Evolutionary conservation across 2,329 filamentous ascomycete genomes (phyloP), one percentile per base, ranked within the genome.

Genomic region (Aspergillus amoenus): DNA sequence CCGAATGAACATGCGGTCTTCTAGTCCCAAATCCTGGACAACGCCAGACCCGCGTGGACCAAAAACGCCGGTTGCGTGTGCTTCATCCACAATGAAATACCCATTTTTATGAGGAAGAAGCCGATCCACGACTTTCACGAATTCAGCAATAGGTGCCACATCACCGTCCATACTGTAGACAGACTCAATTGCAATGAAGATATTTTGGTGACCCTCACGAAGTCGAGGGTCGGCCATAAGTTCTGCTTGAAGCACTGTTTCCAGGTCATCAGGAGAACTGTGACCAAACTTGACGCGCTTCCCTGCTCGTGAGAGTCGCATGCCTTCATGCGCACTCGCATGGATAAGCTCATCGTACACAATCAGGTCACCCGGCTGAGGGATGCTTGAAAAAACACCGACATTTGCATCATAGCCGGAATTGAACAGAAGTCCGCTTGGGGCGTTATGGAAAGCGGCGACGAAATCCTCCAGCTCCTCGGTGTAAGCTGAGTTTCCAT

Each of bases 121-220:
- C 1, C 75, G 70, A 41, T 88, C 80, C 0, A 88, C 81, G 4
- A 83, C 76, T 0, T 79, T 70, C 1, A 88, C 79, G 17, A 93
- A 82, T 5, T 85, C 80, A 11, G 68, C 65, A 11, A 94, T 74
- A 0, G 87, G 88, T 0, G 84, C 84, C 17, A 90, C 74, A 63
- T 93, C 89, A 0, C 90, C 90, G 52, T 93, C 90, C 90, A 94
- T 94, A 69, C 88, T 92, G 70, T 94, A 93, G 0, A 91, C 78
- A 0, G 82, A 84, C 63, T 91, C 88, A 0, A 90, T 79, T 0
- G 84, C 84, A n/a, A 91, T 70, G 62, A 91, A 89, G 3, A 91
- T 79, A 61, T 84, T 86, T 0, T 68, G 68, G 1, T 67, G 57
- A 0, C 82, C 82, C 0, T 61, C 51, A 0, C 44, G 44, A 0